These are phyloP conservation scores for Lachancea kluyveri DNA, from an alignment of 805 yeast species.

Conservation along the genomic window DNA sequence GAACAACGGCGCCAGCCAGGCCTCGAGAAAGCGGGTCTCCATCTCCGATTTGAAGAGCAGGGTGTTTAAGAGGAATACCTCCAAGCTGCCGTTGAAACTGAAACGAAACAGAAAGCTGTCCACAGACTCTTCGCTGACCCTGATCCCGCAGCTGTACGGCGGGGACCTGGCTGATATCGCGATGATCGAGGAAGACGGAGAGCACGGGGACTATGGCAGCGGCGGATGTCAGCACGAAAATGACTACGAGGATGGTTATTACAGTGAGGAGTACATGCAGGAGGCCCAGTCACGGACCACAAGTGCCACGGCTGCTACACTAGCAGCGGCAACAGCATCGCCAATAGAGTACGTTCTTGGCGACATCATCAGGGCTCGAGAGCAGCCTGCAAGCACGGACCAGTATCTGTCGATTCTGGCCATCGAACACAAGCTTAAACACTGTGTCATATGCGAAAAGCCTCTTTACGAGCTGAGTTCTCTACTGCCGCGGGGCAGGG, in stretches of 20 bases:
- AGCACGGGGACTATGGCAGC: no score
- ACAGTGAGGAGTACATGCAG: not conserved
- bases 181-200: conserved; percentile 3
- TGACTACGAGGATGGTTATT: no score
- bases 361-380: conserved; percentile 13
- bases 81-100: conserved; percentile 22
- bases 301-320: conserved; percentile 1
- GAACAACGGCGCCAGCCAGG: conserved; percentile 4
- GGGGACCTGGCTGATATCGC: conserved; percentile 5
- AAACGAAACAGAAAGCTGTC: conserved; percentile 7
- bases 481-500: conserved; percentile 13
- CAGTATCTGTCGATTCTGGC: conserved; percentile 17
- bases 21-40: conserved; percentile 20
- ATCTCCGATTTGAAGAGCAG: conserved; percentile 24
- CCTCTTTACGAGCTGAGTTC: conserved; percentile 58
- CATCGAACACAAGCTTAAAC: conserved; percentile 22
- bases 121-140: conserved; percentile 5
- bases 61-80: conserved; percentile 14
- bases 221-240: no score
- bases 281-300: conserved; percentile 3
- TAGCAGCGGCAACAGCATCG: no score
- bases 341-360: conserved; percentile 13
- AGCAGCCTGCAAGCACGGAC: conserved; percentile 12
- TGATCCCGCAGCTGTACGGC: conserved; percentile 7
- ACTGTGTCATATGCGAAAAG: conserved; percentile 63